A percentile compares a stretch with the other conserved stretches of the same genome.
phyloP scores from a whole-genome alignment of 73 alveolate species.

The Paramecium sexaurelia region DNA sequence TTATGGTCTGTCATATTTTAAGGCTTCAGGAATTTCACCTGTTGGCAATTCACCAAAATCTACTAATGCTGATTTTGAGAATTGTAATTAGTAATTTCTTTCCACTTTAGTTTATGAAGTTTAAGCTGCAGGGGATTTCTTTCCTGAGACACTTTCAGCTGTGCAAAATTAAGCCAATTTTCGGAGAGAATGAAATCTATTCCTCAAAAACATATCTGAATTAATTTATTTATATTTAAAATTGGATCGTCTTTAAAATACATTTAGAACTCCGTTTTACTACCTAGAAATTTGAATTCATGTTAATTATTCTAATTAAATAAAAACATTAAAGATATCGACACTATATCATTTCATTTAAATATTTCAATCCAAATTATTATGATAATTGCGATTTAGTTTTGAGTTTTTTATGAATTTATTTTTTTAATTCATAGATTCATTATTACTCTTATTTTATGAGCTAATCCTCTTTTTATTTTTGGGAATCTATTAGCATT shows the following conservation, averaged over 20 bases:
- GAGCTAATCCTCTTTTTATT: not conserved
- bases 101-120: not conserved
- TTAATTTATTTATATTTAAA: slow-evolving; percentile 37
- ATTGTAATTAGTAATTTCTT: slow-evolving; percentile 66
- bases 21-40: slow-evolving; percentile 91
- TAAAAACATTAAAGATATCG: not conserved
- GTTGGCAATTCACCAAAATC: slow-evolving; percentile 83
- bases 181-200: slow-evolving; percentile 47
- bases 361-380: not conserved
- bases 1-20: slow-evolving; percentile 86
- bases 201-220: slow-evolving; percentile 60
- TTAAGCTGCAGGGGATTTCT: slow-evolving; percentile 7
- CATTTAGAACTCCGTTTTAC: not conserved
- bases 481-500: slow-evolving; percentile 17
- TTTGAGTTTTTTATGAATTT: not conserved
- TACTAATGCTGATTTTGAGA: slow-evolving; percentile 78
- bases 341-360: not conserved
- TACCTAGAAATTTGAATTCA: not conserved
- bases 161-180: slow-evolving; percentile 56
- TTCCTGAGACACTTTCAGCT: slow-evolving; percentile 31
- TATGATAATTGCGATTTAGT: not conserved
- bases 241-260: not conserved
- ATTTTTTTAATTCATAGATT: not conserved
- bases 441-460: not conserved
- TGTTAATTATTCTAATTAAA: not conserved